Evolutionary conservation across 148 eudicot genomes (phyloP), one percentile per base, ranked within the genome.

Genomic region (Cornus kousa): DNA sequence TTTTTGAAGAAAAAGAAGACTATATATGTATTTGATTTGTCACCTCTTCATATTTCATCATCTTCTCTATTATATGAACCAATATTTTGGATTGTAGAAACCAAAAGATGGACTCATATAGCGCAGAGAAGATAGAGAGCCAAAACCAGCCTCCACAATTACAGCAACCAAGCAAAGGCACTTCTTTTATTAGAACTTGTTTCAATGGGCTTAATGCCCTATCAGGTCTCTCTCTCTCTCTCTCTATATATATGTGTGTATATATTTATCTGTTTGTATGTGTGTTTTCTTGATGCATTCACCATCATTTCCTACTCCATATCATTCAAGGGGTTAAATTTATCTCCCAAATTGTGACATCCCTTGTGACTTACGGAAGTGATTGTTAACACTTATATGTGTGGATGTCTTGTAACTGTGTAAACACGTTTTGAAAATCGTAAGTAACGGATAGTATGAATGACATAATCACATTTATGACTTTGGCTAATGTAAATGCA

Each of bases 121-220:
- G 46, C 20, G 80, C 60, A 43, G 64, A 8, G 28, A 28, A 28
- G 35, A 22, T 76, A 10, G 86, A 86, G 50, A 46, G 62, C 84
- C 80, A 73, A 83, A 79, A 57, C 65, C 77, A 76, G 12, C 76
- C 9, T 13, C 77, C 59, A 16, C 74, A 81, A 64, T 16, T 69
- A 55, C 67, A 69, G n/a, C 35, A 72, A 74, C 37, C 67, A 55
- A 16, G 73, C 70, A 72, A 78, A 72, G 92, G 90, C 71, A 80
- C 90, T 73, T 43, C 86, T 20, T 86, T 87, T 67, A 70, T 81
- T 67, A 80, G 82, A 65, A 88, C 90, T 20, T 87, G 90, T 57
- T 88, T 90, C 83, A 90, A 90, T 81, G 93, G 89, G 33, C 72
- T 86, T 71, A 90, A 90, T 76, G 83, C 88, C 62, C 70, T 88